Percentiles rank a stretch among this genome's conserved stretches.
phyloP scores from a whole-genome alignment of 257 asterid species.

The Ajuga chamaepitys region DNA sequence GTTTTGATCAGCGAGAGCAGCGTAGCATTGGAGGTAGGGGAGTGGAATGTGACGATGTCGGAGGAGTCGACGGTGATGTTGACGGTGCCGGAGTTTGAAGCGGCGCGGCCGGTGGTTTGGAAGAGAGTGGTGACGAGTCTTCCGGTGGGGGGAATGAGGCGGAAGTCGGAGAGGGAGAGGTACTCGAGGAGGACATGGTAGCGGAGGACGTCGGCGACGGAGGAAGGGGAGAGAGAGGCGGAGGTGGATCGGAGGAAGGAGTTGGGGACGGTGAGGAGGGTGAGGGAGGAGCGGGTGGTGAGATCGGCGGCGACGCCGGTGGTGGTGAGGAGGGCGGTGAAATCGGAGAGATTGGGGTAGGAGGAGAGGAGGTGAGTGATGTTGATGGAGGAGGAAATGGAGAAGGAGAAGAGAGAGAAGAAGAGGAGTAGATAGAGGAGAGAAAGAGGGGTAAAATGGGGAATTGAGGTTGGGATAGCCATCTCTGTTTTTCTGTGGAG shows the following conservation, averaged over 20 bases:
- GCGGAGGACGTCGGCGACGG: constrained; percentile 72
- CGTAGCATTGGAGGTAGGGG: constrained; percentile 67
- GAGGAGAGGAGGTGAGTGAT: constrained; percentile 50
- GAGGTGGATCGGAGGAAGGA: constrained; percentile 31
- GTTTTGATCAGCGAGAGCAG: constrained; percentile 39
- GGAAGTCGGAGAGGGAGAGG: constrained; percentile 60
- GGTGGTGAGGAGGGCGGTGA: constrained; percentile 48
- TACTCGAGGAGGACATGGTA: constrained; percentile 78
- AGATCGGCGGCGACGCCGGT: constrained; percentile 69
- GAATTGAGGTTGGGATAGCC: constrained; percentile 36
- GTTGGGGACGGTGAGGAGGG: constrained; percentile 71
- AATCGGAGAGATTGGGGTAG: constrained; percentile 55
- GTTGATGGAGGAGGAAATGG: constrained; percentile 40
- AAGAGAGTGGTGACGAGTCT: constrained; percentile 63
- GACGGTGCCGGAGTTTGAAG: constrained; percentile 43
- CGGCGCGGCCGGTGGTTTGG: constrained; percentile 76
- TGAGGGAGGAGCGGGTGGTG: constrained; percentile 45
- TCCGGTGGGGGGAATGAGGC: constrained; percentile 48
- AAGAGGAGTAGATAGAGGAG: constrained; percentile 42
- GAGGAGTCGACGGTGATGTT: constrained; percentile 53
- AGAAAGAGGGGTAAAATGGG: constrained; percentile 44
- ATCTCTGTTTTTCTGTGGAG: constrained; percentile 25
- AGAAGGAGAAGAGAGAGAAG: constrained; percentile 17
- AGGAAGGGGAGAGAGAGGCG: constrained; percentile 22
- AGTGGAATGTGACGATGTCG: constrained; percentile 33